These are phyloP conservation scores for Ceriops zippeliana DNA, from an alignment of 345 rosid genomes.

Conservation along the genomic window DNA sequence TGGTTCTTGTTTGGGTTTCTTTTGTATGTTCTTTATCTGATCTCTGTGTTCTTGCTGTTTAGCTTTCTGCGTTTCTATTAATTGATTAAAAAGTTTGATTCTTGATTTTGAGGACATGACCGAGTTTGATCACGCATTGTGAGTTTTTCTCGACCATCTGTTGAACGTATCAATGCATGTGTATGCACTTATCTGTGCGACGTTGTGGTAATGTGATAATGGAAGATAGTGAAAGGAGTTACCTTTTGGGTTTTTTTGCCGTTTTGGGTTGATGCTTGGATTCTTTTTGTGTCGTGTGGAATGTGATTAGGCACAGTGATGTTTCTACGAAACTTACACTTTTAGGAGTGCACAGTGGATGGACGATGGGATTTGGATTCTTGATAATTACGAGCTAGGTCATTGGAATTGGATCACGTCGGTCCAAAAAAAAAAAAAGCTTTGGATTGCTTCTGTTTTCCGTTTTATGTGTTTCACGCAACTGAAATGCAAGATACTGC, in stretches of 20 bases:
- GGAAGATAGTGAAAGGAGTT: too few relatives aligned
- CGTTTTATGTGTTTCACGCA: neutral
- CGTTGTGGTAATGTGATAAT: neutral
- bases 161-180: neutral
- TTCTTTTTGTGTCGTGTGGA: slow-evolving; percentile 2
- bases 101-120: neutral
- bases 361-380: neutral
- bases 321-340: neutral
- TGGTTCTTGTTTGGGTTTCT: neutral
- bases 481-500: neutral
- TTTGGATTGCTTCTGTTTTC: slow-evolving; percentile 5
- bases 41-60: neutral
- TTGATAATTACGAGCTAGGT: neutral
- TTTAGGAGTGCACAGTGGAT: neutral
- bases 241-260: too few relatives aligned
- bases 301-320: neutral
- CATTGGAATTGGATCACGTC: neutral
- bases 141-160: neutral
- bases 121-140: neutral
- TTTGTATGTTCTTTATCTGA: neutral
- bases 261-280: neutral
- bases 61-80: neutral
- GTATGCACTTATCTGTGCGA: neutral
- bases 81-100: neutral
- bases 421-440: neutral